These are phyloP conservation scores for Blastomyces gilchristii DNA, from an alignment of 2,329 filamentous ascomycete genomes.

Conservation along the genomic window DNA sequence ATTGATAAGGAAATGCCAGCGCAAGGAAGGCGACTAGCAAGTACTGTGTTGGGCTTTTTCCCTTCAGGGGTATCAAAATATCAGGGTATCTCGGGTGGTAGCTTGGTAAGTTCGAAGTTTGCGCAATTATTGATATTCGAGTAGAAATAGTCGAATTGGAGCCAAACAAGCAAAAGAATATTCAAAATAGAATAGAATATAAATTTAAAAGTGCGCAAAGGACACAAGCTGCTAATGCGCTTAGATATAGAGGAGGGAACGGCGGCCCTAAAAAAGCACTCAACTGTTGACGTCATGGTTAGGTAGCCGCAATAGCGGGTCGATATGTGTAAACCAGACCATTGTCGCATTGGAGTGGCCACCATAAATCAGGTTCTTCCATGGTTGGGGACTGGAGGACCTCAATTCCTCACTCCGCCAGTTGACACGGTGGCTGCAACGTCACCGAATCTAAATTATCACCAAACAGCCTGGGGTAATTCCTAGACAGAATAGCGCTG, in stretches of 20 bases:
- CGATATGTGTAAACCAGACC: not conserved
- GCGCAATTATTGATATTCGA: not conserved
- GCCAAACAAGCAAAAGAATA: not conserved
- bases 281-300: constrained; percentile 6
- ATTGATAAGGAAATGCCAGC: not conserved
- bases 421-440: not conserved
- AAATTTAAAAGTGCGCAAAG: not conserved
- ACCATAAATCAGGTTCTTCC: not conserved
- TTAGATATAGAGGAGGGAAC: not conserved
- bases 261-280: not conserved
- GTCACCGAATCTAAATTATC: not conserved
- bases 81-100: not conserved
- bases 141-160: not conserved
- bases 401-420: not conserved
- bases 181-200: not conserved
- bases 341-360: not conserved
- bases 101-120: not conserved
- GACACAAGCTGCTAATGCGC: not conserved
- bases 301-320: not conserved
- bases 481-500: not conserved
- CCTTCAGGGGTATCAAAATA: not conserved
- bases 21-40: not conserved
- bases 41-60: not conserved
- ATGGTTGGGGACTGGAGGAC: not conserved
- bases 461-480: not conserved